Conservation (phyloP, 192 early-diverging fungal genomes). For the Backusella parvicylindrica region DNA sequence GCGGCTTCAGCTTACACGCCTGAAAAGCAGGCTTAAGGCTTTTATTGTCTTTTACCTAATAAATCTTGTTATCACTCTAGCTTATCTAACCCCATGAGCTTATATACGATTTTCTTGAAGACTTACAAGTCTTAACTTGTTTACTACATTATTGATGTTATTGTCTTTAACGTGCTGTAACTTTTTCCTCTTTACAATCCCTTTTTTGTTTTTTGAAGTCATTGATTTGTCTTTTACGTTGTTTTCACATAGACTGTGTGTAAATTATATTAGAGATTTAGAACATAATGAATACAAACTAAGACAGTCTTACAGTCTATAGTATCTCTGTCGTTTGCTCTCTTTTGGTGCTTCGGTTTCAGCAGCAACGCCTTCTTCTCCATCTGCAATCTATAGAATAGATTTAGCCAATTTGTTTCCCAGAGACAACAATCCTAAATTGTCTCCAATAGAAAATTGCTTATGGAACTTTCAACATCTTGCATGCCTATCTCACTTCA, state of each 20-base stretch:
- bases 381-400: not conserved
- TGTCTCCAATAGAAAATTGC: constrained; percentile 2
- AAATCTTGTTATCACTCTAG: not conserved
- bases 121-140: not conserved
- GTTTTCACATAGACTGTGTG: not conserved
- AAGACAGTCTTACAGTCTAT: not conserved
- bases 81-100: not conserved
- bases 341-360: not conserved
- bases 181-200: not conserved
- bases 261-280: not conserved
- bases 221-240: not conserved
- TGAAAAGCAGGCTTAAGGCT: not conserved
- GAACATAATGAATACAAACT: not conserved
- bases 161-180: not conserved
- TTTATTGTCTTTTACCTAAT: not conserved
- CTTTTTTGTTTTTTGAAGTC: not conserved
- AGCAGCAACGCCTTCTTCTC: not conserved
- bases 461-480: no score
- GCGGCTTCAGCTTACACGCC: not conserved
- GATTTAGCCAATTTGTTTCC: not conserved
- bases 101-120: not conserved
- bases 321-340: not conserved
- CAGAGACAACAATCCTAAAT: constrained; percentile 3
- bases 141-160: not conserved
- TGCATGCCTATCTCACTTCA: no score